Base-by-base conservation (phyloP, 768 basidiomycete genomes). In the Tricholoma matsutake region DNA sequence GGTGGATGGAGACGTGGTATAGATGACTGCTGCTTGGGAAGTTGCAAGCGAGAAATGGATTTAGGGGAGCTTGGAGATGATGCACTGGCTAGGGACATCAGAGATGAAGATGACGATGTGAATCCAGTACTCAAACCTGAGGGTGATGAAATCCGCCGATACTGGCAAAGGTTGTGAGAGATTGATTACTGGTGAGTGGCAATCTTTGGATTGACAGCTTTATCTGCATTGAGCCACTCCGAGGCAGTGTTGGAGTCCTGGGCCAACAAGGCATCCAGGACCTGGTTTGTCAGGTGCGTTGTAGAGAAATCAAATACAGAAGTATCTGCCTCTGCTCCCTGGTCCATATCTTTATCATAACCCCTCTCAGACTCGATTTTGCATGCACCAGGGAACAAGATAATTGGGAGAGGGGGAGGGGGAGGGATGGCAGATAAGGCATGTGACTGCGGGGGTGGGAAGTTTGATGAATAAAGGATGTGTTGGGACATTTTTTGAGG, bases 211-310 rank as follows among this genome's bases (percentile, higher is more conserved):
- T 47, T 74, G 4, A 85, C 72, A 0, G 78, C 79, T 41, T 79
- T 73, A 20, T 80, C 75, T 14, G 71, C 74, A 22, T 75, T 72
- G 3, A 76, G 64, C 86, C 85, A 86, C 25, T 78, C 72, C 52
- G 69, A 72, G 3, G 71, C 76, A 3, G 69, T 67, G 13, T 64
- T 67, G 31, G 71, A 70, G 55, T 76, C 76, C 63, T 78, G 71
- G 22, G 63, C 70, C 61, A 69, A 72, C 53, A 89, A 70, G 1
- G 86, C 88, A 57, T 83, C 76, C 56, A 83, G 74, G 13, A 88
- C 79, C 63, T 81, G 73, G 22, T 72, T 71, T 18, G 71, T 70
- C 1, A 80, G 47, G 13, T 78, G 72, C 0, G 74, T 67, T 8
- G 76, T 77, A 9, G 78, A 78, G 13, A 82, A 69, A 51, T 81